Conservation (phyloP, 441 rosid species). For the Biscutella laevigata region DNA sequence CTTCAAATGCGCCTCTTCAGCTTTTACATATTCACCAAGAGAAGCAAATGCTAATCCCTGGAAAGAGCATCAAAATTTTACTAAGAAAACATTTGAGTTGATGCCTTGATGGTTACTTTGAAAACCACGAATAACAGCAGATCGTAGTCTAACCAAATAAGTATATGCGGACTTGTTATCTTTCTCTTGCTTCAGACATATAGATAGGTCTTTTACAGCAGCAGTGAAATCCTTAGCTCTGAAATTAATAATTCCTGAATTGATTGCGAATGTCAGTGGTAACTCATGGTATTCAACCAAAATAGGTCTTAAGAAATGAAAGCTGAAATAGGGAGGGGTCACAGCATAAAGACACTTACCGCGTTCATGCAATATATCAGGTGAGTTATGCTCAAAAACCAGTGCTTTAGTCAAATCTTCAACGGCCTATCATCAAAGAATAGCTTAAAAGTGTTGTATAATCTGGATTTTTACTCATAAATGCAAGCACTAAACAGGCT, state of each 20-base stretch:
- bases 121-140: conserved; percentile 16
- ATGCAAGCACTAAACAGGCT: conserved; percentile 8
- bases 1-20: conserved; percentile 85
- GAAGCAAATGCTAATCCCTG: conserved; percentile 82
- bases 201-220: conserved; percentile 77
- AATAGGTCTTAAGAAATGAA: conserved; percentile 1
- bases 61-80: conserved; percentile 21
- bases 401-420: conserved; percentile 86
- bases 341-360: conserved; percentile 42
- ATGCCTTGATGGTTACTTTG: neutral
- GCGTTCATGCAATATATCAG: conserved; percentile 91
- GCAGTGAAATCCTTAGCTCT: conserved; percentile 87
- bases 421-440: conserved; percentile 61
- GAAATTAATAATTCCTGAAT: conserved; percentile 87
- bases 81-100: conserved; percentile 12
- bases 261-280: conserved; percentile 19
- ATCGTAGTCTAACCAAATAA: conserved; percentile 56
- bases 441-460: conserved; percentile 17
- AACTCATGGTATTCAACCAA: neutral
- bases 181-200: conserved; percentile 74
- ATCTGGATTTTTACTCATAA: conserved; percentile 7
- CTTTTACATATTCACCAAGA: conserved; percentile 68
- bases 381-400: conserved; percentile 78
- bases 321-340: neutral
- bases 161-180: conserved; percentile 90